Evolutionary conservation across 192 early-diverging fungal species (phyloP).

Genomic region (Umbelopsis isabellina): DNA sequence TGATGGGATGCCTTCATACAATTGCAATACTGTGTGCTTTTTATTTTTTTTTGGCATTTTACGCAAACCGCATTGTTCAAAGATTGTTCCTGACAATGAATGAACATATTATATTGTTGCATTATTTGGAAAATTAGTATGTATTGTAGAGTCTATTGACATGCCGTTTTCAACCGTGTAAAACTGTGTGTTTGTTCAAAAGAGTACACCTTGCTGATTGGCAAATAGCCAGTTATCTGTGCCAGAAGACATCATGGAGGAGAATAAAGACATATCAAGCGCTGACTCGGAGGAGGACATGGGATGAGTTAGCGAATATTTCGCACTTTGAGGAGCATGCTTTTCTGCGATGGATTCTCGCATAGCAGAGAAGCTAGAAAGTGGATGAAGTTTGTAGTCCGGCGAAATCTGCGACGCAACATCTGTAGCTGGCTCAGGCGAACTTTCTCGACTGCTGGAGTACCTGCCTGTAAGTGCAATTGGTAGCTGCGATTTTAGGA

Average conservation of each 20-base stretch:
- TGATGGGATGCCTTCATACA: too few species aligned
- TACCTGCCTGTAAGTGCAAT: not conserved
- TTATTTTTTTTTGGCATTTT: too few species aligned
- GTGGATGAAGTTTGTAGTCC: conserved; percentile 20
- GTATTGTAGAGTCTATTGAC: too few species aligned
- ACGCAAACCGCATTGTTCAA: too few species aligned
- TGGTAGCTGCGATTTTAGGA: conserved; percentile 1
- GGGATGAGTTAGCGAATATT: not conserved
- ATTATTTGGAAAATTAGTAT: too few species aligned
- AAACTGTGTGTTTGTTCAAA: not conserved
- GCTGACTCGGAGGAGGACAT: not conserved
- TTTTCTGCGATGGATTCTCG: conserved; percentile 11
- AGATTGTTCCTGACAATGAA: too few species aligned
- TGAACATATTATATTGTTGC: too few species aligned
- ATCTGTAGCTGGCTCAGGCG: not conserved
- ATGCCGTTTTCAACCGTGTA: not conserved
- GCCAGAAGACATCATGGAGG: conserved; percentile 10
- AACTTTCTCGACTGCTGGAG: not conserved
- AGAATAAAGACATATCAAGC: conserved; percentile 11
- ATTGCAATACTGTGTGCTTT: too few species aligned
- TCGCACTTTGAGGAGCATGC: conserved; percentile 19
- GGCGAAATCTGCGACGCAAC: conserved; percentile 13
- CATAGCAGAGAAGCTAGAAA: conserved; percentile 12
- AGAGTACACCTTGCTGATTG: conserved; percentile 11
- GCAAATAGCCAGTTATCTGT: conserved; percentile 10